A percentile compares a stretch with the other conserved stretches of the same genome.
These are phyloP conservation scores for Beta lomatogona DNA, from an alignment of 179 eudicot species.

Conservation along the genomic window DNA sequence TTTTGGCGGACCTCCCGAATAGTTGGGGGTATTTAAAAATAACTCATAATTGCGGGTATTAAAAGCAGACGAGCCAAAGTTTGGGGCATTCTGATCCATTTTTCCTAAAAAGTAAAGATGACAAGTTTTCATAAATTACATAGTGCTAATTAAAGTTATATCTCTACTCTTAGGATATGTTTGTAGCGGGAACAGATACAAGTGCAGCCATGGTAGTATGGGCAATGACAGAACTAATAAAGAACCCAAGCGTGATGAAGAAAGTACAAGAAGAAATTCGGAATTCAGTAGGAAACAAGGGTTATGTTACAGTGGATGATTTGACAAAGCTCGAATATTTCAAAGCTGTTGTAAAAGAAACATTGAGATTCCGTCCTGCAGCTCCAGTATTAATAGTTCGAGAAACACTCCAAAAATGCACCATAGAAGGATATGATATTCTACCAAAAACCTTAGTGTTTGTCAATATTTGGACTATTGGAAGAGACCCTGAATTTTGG, in stretches of 20 bases:
- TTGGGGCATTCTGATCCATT: no score
- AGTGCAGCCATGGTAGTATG: not conserved
- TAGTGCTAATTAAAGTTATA: no score
- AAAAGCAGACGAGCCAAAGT: no score
- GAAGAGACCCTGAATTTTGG: constrained; percentile 12
- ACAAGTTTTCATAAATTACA: no score
- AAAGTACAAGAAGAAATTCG: not conserved
- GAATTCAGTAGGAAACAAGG: not conserved
- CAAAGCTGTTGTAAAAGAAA: not conserved
- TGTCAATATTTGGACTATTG: not conserved
- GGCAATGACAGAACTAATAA: not conserved
- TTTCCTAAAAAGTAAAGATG: no score
- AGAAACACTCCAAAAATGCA: not conserved
- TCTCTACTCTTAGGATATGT: not conserved
- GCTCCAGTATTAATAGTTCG: not conserved
- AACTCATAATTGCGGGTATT: no score
- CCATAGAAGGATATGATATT: not conserved
- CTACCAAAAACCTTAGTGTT: not conserved
- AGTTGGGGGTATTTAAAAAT: no score
- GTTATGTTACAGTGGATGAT: not conserved
- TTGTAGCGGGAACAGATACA: not conserved
- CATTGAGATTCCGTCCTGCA: not conserved
- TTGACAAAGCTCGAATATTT: not conserved
- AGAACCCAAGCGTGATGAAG: not conserved
- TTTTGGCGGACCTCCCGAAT: no score